Evolutionary conservation across 2,329 filamentous ascomycete genomes (phyloP), one percentile per base, ranked within the genome.

Genomic region (Ophiocordyceps camponoti-rufipedis): DNA sequence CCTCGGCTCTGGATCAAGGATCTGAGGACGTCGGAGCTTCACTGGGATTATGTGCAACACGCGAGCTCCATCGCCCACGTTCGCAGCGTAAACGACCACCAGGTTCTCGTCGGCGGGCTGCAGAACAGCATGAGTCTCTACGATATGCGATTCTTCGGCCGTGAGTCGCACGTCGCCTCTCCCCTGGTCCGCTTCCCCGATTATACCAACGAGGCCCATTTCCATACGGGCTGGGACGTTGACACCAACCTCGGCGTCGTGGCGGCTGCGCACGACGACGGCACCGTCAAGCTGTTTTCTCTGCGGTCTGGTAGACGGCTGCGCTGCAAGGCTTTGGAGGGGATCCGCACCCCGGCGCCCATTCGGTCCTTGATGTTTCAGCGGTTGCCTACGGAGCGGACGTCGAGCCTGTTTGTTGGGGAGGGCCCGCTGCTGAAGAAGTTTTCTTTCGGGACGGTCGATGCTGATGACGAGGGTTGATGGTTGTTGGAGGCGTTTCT

Each of bases 101-200:
- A 71, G 41, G 59, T 78, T 18, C 59, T 80, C 2, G 69, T 70
- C 4, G 68, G 72, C 0, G 74, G 75, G 1, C 57, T 75, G 2
- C 52, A 58, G 31, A 65, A 63, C 53, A 61, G 54, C 45, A 70
- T 80, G 61, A 62, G 63, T 1, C 57, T 78, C 5, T 80, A 77
- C 52, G 77, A 81, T 49, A 49, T 72, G 31, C 72, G 77, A 1
- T 74, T 65, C 50, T 44, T 53, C 19, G 46, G 45, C 38, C 39
- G 44, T 23, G 48, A 48, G 5, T 41, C 51, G 2, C 52, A 54
- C 44, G 49, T 52, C 6, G 53, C 58, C 0, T 49, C 43, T 5
- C 66, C 74, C 0, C 52, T 74, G 2, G 54, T 78, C 9, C 45
- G 45, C 0, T 78, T 79, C 47, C 59, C 63, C 0, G 62, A 56